Percentiles rank a stretch among this genome's conserved stretches.
Conservation (phyloP, 257 asterid genomes). For the Petrea volubilis region DNA sequence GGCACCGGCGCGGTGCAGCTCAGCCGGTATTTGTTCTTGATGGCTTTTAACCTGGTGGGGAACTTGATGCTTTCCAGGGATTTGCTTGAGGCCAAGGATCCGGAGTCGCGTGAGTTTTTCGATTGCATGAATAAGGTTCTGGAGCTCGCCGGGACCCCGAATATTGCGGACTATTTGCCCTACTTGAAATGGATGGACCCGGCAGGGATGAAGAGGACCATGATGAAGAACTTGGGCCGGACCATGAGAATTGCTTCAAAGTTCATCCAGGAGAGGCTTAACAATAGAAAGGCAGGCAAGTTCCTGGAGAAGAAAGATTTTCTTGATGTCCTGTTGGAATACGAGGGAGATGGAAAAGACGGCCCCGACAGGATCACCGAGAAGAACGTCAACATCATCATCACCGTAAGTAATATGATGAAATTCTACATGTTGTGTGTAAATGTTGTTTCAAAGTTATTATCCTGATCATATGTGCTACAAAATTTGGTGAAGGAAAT, state of each 20-base stretch:
- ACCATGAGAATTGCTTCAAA: conserved; percentile 40
- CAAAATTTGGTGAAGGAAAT: conserved; percentile 39
- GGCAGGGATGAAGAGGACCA: conserved; percentile 41
- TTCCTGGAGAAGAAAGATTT: conserved; percentile 49
- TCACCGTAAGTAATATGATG: conserved; percentile 41
- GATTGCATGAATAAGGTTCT: conserved; percentile 50
- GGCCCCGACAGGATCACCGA: conserved; percentile 50
- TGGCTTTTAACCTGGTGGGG: conserved; percentile 51
- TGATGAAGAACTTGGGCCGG: conserved; percentile 26
- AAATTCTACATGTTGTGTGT: no score
- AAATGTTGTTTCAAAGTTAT: no score
- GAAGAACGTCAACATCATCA: conserved; percentile 41
- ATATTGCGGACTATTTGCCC: conserved; percentile 51
- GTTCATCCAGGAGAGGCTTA: conserved; percentile 49
- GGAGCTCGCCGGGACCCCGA: conserved; percentile 50
- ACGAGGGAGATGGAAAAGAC: conserved; percentile 60
- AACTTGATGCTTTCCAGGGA: conserved; percentile 57
- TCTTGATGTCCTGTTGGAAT: conserved; percentile 60
- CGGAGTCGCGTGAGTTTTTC: conserved; percentile 43
- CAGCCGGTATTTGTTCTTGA: conserved; percentile 40
- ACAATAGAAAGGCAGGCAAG: conserved; percentile 33
- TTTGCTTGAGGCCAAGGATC: conserved; percentile 38
- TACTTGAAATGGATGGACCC: conserved; percentile 52
- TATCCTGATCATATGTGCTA: no score
- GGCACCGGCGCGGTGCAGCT: conserved; percentile 44